Evolutionary conservation across 2,329 filamentous ascomycete genomes (phyloP), one percentile per base, ranked within the genome.

Genomic region (Nigrospora osmanthi): DNA sequence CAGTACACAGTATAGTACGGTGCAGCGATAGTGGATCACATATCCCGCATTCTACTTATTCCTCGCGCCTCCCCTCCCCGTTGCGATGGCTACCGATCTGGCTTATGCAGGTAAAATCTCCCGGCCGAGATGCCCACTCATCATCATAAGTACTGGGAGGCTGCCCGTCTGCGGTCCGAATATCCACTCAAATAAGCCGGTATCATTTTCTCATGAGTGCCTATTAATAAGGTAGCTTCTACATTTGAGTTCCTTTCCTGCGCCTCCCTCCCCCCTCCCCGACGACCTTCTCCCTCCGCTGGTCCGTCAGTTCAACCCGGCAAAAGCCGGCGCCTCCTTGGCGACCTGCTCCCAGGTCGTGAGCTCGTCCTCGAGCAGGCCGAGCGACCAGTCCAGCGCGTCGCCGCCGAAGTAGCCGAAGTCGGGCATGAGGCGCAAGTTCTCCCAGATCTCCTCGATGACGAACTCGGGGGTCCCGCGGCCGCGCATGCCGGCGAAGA

Each of bases 401-500:
- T 49, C 69, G 5, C 70, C 70, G 9, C 64, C 67, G 53, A 67
- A 79, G 51, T 79, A 79, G 0, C 74, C 73, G 16, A 66, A 70
- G 23, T 70, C 64, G 39, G 67, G 62, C 43, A 78, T 57, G 35
- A 78, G 59, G 40, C 68, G 59, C 55, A 74, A 69, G 47, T 75
- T 79, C 55, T 78, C 68, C 17, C 70, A 55, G 52, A 77, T 43
- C 54, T 79, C 75, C 47, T 71, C 61, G 13, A 62, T 64, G 53
- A 60, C 58, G 16, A 60, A 57, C 19, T 64, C 61, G 4, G 66
- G 63, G 50, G 65, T 38, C 12, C 66, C 64, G 12, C 40, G 39
- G 6, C 52, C 41, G 4, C 42, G 54, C 40, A 69, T 38, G 11
- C 54, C 57, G 4, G 54, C 52, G 48, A 64, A 63, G 56, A 65